Evolutionary conservation across 1,284 basidiomycete genomes (phyloP).

Genomic region (Sporisorium reilianum): DNA sequence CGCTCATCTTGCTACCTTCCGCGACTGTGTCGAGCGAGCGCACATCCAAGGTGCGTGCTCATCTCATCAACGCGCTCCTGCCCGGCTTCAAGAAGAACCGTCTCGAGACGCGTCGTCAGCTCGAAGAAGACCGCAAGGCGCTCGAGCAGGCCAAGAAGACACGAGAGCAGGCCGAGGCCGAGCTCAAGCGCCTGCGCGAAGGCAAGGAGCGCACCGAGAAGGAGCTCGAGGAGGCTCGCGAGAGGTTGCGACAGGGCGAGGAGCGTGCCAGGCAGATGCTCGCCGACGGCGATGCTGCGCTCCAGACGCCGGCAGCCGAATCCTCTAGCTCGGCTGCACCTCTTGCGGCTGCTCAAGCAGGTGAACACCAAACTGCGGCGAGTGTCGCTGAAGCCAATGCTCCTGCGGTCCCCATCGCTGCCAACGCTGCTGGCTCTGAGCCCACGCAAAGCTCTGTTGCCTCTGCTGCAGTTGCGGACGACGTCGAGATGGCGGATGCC

Average conservation of each 20-base stretch:
- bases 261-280: conserved; percentile 66
- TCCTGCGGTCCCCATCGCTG: neutral
- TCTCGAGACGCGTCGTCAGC: conserved; percentile 31
- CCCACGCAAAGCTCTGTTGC: conserved; percentile 14
- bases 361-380: neutral
- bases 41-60: conserved; percentile 78
- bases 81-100: conserved; percentile 73
- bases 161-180: conserved; percentile 59
- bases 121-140: conserved; percentile 70
- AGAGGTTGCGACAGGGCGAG: conserved; percentile 61
- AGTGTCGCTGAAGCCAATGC: neutral
- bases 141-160: conserved; percentile 69
- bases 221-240: conserved; percentile 61
- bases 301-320: conserved; percentile 69
- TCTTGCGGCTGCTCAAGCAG: conserved; percentile 13
- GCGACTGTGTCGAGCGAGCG: conserved; percentile 79
- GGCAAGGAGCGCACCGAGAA: conserved; percentile 44
- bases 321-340: conserved; percentile 41
- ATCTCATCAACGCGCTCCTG: conserved; percentile 82
- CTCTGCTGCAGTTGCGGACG: conserved; percentile 27
- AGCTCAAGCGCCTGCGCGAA: conserved; percentile 47
- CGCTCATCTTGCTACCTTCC: conserved; percentile 77
- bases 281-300: conserved; percentile 4
- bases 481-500: conserved; percentile 62
- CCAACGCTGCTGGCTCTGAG: conserved; percentile 36